These are phyloP conservation scores for Apiospora malaysiana DNA, from an alignment of 2,329 filamentous ascomycete genomes.

Conservation along the genomic window DNA sequence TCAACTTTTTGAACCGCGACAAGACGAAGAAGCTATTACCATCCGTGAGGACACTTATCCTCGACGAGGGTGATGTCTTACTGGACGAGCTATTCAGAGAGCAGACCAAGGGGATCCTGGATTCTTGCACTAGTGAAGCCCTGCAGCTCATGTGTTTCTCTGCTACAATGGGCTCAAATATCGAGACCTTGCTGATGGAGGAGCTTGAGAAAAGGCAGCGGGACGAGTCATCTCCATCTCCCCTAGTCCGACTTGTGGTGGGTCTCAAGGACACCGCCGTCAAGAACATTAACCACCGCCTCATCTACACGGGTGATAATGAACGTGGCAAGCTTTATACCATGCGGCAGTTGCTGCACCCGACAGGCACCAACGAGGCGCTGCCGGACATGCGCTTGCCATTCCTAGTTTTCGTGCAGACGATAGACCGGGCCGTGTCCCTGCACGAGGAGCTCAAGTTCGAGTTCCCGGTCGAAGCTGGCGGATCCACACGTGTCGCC, in stretches of 20 bases:
- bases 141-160: constrained; percentile 88
- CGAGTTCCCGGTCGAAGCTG: constrained; percentile 89
- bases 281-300: constrained; percentile 86
- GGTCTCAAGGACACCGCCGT: constrained; percentile 95
- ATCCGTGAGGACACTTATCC: constrained; percentile 73
- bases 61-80: constrained; percentile 96
- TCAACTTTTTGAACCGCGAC: constrained; percentile 69
- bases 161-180: constrained; percentile 93
- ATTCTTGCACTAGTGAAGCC: constrained; percentile 71
- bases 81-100: constrained; percentile 89
- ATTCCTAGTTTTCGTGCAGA: constrained; percentile 95
- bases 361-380: constrained; percentile 61
- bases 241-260: constrained; percentile 85
- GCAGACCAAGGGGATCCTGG: constrained; percentile 86
- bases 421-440: constrained; percentile 86
- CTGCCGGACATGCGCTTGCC: constrained; percentile 76
- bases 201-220: constrained; percentile 64
- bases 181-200: constrained; percentile 78
- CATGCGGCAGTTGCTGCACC: constrained; percentile 86
- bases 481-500: constrained; percentile 82
- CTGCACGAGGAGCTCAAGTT: constrained; percentile 90
- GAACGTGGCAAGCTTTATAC: constrained; percentile 94
- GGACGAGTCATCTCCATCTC: constrained; percentile 47
- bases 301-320: constrained; percentile 83
- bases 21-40: constrained; percentile 61